Conservation (phyloP, 2,329 filamentous ascomycete species). For the Phialophora macrospora region DNA sequence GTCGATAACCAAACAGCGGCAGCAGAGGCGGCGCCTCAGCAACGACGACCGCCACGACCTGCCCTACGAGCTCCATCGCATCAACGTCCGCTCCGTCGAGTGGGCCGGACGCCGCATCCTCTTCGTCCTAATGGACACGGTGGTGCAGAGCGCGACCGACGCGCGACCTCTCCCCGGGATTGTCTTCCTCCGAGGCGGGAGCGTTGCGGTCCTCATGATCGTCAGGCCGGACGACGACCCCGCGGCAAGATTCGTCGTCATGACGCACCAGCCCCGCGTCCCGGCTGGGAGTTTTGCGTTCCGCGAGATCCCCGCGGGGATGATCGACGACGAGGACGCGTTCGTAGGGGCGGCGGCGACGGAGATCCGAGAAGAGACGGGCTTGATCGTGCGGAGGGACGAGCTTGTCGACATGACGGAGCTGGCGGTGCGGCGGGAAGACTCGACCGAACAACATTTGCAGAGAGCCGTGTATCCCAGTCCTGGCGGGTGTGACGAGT, state of each 20-base stretch:
- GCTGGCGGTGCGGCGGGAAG: neutral
- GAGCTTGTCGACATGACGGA: neutral
- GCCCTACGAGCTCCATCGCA: neutral
- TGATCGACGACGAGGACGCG: conserved; percentile 59
- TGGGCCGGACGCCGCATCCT: neutral
- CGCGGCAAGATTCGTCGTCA: conserved; percentile 42
- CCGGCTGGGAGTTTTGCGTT: conserved; percentile 61
- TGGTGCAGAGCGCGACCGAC: conserved; percentile 43
- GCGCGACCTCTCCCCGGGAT: conserved; percentile 58
- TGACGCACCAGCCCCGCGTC: conserved; percentile 46
- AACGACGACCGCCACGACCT: neutral
- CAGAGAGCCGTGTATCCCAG: neutral
- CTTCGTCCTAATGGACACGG: neutral
- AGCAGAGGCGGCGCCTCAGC: neutral
- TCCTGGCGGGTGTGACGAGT: neutral
- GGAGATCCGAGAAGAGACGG: conserved; percentile 49
- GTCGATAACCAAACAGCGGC: neutral
- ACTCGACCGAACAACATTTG: neutral
- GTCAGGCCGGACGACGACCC: conserved; percentile 52
- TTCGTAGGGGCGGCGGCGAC: conserved; percentile 60
- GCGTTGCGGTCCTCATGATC: conserved; percentile 61
- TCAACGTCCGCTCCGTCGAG: neutral
- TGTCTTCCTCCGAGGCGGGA: conserved; percentile 62
- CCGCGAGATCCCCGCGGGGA: conserved; percentile 63
- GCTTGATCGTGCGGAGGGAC: neutral